A percentile compares a stretch with the other conserved stretches of the same genome.
Evolutionary conservation across 2,329 filamentous ascomycete genomes (phyloP).

Genomic region (Colletotrichum melonis): DNA sequence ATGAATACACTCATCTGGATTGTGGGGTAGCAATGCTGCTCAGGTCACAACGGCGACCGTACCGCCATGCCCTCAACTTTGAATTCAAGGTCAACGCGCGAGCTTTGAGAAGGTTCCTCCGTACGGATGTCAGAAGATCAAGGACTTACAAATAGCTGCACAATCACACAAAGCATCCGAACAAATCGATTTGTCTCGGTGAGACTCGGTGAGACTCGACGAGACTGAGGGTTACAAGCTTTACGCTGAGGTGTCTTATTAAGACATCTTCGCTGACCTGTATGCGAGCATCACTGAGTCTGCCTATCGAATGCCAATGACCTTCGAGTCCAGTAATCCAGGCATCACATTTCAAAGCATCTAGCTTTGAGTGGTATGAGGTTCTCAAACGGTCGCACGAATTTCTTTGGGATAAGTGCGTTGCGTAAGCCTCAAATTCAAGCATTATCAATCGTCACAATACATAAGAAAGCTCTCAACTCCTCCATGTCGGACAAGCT

Average conservation of each 20-base stretch:
- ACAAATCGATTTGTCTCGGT: background rate
- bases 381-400: background rate
- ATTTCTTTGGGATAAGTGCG: background rate
- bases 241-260: background rate
- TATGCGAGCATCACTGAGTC: too few species aligned
- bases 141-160: background rate
- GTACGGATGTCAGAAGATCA: background rate
- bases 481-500: background rate
- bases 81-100: background rate
- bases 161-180: background rate
- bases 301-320: background rate
- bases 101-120: background rate
- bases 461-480: background rate
- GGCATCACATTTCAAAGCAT: background rate
- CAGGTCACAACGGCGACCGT: constrained; percentile 65
- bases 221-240: background rate
- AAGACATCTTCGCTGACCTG: too few species aligned
- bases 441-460: background rate
- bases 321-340: background rate
- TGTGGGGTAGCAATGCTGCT: constrained; percentile 81
- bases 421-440: background rate
- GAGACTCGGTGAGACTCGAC: background rate
- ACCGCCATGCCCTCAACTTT: constrained; percentile 46
- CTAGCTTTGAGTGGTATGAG: too few species aligned
- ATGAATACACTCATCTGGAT: constrained; percentile 71